These are phyloP conservation scores for Sherardia arvensis DNA, from an alignment of 257 asterid genomes.

Conservation along the genomic window DNA sequence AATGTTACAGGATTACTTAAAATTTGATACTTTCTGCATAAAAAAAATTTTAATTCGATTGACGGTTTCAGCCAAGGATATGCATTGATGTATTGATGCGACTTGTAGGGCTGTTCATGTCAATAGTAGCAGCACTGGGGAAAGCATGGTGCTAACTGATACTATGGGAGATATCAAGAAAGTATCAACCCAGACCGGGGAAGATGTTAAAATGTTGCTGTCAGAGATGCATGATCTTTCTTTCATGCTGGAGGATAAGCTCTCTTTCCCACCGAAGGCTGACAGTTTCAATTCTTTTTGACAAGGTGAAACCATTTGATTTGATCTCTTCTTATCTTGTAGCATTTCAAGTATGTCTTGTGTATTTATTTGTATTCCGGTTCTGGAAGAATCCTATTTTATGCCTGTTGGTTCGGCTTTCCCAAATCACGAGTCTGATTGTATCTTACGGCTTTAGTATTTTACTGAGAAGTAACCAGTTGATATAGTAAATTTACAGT, in stretches of 20 bases:
- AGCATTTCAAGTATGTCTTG: not conserved
- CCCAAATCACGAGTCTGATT: not conserved
- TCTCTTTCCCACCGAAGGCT: constrained; percentile 26
- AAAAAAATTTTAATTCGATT: no score
- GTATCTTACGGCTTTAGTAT: not conserved
- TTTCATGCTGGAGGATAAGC: constrained; percentile 33
- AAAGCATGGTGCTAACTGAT: constrained; percentile 8
- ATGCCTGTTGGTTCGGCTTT: not conserved
- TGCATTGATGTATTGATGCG: not conserved
- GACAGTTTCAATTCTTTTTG: not conserved
- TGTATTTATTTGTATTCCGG: not conserved
- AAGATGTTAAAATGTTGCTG: constrained; percentile 18
- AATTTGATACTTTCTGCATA: not conserved
- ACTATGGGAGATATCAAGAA: constrained; percentile 1
- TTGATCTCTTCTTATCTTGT: not conserved
- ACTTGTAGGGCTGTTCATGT: constrained; percentile 13
- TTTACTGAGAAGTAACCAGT: not conserved
- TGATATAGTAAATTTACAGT: not conserved
- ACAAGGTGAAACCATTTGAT: not conserved
- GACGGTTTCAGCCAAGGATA: no score
- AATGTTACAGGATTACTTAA: not conserved
- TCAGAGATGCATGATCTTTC: constrained; percentile 45
- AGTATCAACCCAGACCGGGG: constrained; percentile 10
- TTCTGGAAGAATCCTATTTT: not conserved
- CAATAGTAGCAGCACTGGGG: constrained; percentile 10